Percentiles rank a stretch among this genome's conserved stretches.
phyloP scores from a whole-genome alignment of 352 stramenopile species.

The Phytophthora litchii region DNA sequence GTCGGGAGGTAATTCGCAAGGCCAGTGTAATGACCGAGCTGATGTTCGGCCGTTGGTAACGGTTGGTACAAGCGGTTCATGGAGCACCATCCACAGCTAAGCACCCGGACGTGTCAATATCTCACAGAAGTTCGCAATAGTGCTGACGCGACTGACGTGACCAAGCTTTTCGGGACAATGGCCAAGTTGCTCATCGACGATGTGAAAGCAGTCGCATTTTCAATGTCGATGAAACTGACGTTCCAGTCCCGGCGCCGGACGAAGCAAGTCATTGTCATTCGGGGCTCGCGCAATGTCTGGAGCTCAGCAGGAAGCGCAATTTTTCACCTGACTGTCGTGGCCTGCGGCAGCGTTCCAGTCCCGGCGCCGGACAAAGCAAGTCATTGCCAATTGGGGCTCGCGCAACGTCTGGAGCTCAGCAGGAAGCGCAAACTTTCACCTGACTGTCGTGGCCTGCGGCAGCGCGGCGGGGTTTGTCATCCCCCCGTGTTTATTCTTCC shows the following conservation, averaged over 20 bases:
- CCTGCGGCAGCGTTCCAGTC: constrained; percentile 24
- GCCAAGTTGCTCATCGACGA: neutral
- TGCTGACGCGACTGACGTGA: neutral
- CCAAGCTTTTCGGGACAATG: neutral
- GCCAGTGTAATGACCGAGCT: neutral
- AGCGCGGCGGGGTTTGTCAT: constrained; percentile 16
- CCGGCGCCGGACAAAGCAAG: constrained; percentile 1
- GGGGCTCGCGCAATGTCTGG: constrained; percentile 35
- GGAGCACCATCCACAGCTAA: neutral
- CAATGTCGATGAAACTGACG: constrained; percentile 39
- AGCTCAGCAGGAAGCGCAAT: neutral
- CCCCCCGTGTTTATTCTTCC: neutral
- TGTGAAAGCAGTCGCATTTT: constrained; percentile 8
- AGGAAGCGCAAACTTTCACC: constrained; percentile 25
- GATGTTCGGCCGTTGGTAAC: neutral
- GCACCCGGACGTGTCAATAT: neutral
- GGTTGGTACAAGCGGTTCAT: neutral
- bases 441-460: constrained; percentile 37
- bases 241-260: constrained; percentile 16
- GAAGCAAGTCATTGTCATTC: constrained; percentile 18
- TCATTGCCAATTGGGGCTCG: constrained; percentile 26
- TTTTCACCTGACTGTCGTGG: constrained; percentile 43
- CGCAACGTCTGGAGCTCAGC: constrained; percentile 26
- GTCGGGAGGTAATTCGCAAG: neutral
- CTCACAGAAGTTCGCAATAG: neutral